Evolutionary conservation across 352 stramenopile genomes (phyloP), one percentile per base, ranked within the genome.

Genomic region (Globisporangium spinosum): DNA sequence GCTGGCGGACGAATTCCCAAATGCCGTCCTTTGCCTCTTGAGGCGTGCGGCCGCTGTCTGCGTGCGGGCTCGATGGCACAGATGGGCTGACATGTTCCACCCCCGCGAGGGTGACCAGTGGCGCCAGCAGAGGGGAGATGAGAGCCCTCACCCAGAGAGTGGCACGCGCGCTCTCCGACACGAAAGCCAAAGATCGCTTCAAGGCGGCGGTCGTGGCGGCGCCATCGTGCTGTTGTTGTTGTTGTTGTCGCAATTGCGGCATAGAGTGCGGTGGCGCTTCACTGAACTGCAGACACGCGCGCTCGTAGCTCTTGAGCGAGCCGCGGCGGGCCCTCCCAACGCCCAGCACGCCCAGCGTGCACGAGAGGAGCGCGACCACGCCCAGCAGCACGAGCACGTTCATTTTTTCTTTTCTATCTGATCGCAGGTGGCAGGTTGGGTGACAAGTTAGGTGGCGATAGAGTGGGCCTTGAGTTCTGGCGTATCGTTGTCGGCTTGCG

Each of bases 271-370:
- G 38, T 1, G 43, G 43, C 43, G 22, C 43, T 22, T 60, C 29
- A 20, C 43, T 51, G n/a, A 66, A 47, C 15, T 60, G 54, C 59
- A 64, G 32, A 23, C 45, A 63, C n/a, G 51, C 43, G 45, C 43
- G 65, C 66, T 80, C 72, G 72, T 72, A 73, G 59, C 56, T 53
- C 58, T 67, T 61, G 57, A 78, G 69, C n/a, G 38, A 45, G 13
- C 29, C 58, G 13, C 65, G 63, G 0, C 75, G 72, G 49, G 65
- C 61, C 65, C 77, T 80, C 38, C 15, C 15, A 32, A 73, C 1
- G 4, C 74, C 74, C 2, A 80, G 63, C 49, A 70, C 55, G 27
- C 60, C 72, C 17, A 80, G 62, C 22, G 22, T 27, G 23, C 72
- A 58, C 54, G 71, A 65, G 53, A 65, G 12, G 13, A 70, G 43